A percentile compares a stretch with the other conserved stretches of the same genome.
Evolutionary conservation across 768 basidiomycete genomes (phyloP).

Genomic region (Mrakia hoshinonis): DNA sequence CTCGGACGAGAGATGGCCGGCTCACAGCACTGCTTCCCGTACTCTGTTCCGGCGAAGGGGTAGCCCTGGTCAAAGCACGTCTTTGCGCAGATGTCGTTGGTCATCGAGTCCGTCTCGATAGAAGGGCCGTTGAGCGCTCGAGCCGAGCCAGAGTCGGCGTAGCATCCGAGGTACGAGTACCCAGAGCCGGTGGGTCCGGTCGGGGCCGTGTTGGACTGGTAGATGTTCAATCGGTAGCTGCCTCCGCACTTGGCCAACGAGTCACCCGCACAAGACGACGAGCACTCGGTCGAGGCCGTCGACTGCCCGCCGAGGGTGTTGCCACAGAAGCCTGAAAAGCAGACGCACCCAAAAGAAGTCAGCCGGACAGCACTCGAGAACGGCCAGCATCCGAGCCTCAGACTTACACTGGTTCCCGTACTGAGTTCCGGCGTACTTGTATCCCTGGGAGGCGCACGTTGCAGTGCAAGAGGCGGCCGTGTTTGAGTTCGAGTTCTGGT

Average conservation of each 20-base stretch:
- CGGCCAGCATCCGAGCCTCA: too few species aligned
- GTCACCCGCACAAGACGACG: background rate
- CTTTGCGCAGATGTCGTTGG: conserved; percentile 5
- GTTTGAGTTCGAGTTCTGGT: conserved; percentile 4
- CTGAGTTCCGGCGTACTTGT: conserved; percentile 16
- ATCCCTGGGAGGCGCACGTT: conserved; percentile 17
- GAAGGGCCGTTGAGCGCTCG: conserved; percentile 11
- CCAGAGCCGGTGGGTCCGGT: too few species aligned
- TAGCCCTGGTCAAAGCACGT: conserved; percentile 6
- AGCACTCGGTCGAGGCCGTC: background rate
- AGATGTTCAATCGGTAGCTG: conserved; percentile 7
- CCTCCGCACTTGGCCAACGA: conserved; percentile 7
- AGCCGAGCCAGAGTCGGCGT: background rate
- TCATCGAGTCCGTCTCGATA: background rate
- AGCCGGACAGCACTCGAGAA: too few species aligned
- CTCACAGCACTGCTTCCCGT: conserved; percentile 11
- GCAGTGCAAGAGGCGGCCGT: conserved; percentile 11
- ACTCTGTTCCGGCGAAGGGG: conserved; percentile 13
- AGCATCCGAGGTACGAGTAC: background rate
- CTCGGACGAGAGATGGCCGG: background rate
- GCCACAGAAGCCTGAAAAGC: conserved; percentile 17
- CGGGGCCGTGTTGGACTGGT: background rate
- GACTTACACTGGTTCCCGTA: background rate
- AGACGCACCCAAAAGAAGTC: too few species aligned
- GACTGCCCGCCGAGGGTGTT: conserved; percentile 6